Base-by-base conservation (phyloP, 225 moss, liverwort and hornwort genomes). In the Rhytidiadelphus loreus region DNA sequence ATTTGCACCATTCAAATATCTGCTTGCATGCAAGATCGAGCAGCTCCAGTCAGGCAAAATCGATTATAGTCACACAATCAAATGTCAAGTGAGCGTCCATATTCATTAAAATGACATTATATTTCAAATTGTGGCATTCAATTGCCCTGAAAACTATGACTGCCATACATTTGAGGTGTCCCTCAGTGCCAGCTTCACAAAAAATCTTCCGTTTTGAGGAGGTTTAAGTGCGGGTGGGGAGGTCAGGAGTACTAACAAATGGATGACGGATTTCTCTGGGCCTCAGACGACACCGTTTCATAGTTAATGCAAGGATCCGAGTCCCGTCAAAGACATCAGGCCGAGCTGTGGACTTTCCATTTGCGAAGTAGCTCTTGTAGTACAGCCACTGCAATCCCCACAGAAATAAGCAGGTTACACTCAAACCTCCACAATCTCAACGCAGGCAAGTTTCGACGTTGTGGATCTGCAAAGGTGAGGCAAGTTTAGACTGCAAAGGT, bases 261-360 rank as follows among this genome's bases (percentile, higher is more conserved):
- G 33, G n/a, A 85, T 75, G 69, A 91, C 74, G 66, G 84, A 71
- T 32, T 82, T 81, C 62, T 12, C 16, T 66, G 48, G 85, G 82
- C 77, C 81, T 62, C 90, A 92, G 52, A 61, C 66, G 33, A 90
- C 81, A 37, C 90, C 92, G 80, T 76, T 88, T 86, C 86, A 90
- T 59, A 59, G 29, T 63, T 81, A 53, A 11, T 58, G 58, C 90
- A 90, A 86, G 92, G 83, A 86, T 92, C 90, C 72, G 77, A 72
- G 78, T 82, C 88, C 63, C 41, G 25, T 74, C 86, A 41, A 88
- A 71, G 11, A 28, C 77, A 69, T 44, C 20, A 60, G 61, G 81
- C 3, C 61, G 44, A 7, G 88, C 18, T 37, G 82, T 41, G 39
- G 41, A 46, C 55, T 69, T 87, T 86, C 86, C 90, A 90, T 60